Conservation (phyloP, 345 rosid genomes). For the Noccaea caerulescens region DNA sequence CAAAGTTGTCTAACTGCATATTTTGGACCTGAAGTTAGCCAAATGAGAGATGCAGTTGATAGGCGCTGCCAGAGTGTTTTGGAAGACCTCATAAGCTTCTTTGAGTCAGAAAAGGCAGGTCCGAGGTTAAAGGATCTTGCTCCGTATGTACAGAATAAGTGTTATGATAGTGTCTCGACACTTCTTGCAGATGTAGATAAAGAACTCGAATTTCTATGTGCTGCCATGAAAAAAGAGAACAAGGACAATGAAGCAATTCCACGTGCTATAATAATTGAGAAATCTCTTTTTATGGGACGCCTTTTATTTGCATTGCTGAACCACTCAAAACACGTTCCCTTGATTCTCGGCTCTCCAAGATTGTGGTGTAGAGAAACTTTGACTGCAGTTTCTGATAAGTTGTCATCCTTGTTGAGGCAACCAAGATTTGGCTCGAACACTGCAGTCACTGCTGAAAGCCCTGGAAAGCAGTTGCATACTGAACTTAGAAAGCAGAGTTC, state of each 20-base stretch:
- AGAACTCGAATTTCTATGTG: constrained; percentile 66
- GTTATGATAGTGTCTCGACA: constrained; percentile 74
- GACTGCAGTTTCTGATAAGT: constrained; percentile 66
- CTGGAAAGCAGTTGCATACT: constrained; percentile 54
- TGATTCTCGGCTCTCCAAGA: constrained; percentile 92
- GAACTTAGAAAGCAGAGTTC: constrained; percentile 74
- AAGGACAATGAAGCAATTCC: constrained; percentile 49
- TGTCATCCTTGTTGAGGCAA: constrained; percentile 67
- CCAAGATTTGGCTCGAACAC: constrained; percentile 54
- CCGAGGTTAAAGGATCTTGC: constrained; percentile 79
- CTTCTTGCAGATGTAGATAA: constrained; percentile 66
- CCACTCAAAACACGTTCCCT: constrained; percentile 79
- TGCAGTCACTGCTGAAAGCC: constrained; percentile 55
- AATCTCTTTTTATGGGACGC: constrained; percentile 91
- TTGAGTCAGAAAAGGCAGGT: constrained; percentile 92
- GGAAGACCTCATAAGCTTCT: constrained; percentile 83
- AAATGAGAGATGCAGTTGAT: constrained; percentile 86
- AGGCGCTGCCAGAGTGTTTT: constrained; percentile 70
- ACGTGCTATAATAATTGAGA: constrained; percentile 73
- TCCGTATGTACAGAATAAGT: constrained; percentile 76
- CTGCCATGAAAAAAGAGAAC: constrained; percentile 53
- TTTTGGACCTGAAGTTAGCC: constrained; percentile 89
- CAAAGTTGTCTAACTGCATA: constrained; percentile 79
- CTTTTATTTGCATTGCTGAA: constrained; percentile 82
- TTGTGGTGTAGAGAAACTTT: constrained; percentile 77